phyloP scores from a whole-genome alignment of 2,329 filamentous ascomycete species.

The Seiridium cupressi region DNA sequence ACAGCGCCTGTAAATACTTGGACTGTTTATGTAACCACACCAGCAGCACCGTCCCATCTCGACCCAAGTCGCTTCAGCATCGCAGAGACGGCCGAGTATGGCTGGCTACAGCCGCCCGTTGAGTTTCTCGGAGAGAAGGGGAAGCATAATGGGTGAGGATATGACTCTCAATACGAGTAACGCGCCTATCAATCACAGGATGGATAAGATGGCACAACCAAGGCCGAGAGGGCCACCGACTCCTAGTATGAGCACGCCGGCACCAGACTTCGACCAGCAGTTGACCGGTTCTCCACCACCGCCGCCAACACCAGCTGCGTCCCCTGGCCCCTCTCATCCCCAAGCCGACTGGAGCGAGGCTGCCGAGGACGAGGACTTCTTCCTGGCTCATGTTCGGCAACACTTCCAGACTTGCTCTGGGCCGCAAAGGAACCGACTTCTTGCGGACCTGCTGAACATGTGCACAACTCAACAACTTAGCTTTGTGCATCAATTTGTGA shows the following conservation, averaged over 20 bases:
- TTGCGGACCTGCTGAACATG: slow-evolving; percentile 86
- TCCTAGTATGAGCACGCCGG: slow-evolving; percentile 65
- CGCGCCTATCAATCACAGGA: slow-evolving; percentile 38
- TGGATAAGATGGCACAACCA: slow-evolving; percentile 54
- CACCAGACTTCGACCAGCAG: slow-evolving; percentile 61
- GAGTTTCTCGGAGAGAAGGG: slow-evolving; percentile 61
- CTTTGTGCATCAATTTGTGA: slow-evolving; percentile 95
- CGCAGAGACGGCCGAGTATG: slow-evolving; percentile 27
- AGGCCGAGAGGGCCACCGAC: slow-evolving; percentile 60
- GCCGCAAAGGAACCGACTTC: slow-evolving; percentile 73
- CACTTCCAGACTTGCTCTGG: slow-evolving; percentile 78
- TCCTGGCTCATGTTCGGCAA: slow-evolving; percentile 74
- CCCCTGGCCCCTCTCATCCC: slow-evolving; percentile 59
- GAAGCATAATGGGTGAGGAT: slow-evolving; percentile 57
- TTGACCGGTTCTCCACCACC: slow-evolving; percentile 61
- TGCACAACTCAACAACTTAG: slow-evolving; percentile 94
- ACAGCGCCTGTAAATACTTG: too few relatives aligned
- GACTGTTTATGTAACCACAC: too few relatives aligned
- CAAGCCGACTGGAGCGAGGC: slow-evolving; percentile 74
- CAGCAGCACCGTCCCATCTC: neutral
- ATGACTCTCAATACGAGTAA: slow-evolving; percentile 51
- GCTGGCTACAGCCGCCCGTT: slow-evolving; percentile 46
- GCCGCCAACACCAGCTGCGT: slow-evolving; percentile 64
- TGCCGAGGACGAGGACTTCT: slow-evolving; percentile 78
- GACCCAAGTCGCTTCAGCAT: neutral